Conservation (phyloP, 805 yeast species). For the Cyberlindnera xylosilytica region DNA sequence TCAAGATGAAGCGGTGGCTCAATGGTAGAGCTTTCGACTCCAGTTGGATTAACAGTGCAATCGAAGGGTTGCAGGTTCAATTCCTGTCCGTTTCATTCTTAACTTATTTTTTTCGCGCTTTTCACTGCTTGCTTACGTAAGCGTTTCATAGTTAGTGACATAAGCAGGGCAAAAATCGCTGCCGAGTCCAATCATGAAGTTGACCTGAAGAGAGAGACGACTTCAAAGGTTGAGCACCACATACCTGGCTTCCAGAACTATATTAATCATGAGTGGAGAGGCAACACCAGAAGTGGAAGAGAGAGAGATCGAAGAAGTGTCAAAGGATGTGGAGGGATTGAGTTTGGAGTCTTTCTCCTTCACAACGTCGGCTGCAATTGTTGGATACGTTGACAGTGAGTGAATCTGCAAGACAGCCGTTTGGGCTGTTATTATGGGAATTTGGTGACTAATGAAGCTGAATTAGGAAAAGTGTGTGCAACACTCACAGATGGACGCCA, state of each 20-base stretch:
- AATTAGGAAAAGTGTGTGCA: constrained; percentile 63
- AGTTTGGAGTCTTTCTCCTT: constrained; percentile 79
- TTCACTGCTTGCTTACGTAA: neutral
- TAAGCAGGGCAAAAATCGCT: too few relatives aligned
- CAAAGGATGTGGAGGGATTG: constrained; percentile 49
- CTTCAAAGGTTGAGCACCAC: too few relatives aligned
- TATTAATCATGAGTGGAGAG: constrained; percentile 13
- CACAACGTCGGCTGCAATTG: constrained; percentile 87
- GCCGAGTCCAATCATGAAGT: too few relatives aligned
- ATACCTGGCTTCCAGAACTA: too few relatives aligned
- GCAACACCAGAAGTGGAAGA: constrained; percentile 16
- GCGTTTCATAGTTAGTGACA: too few relatives aligned
- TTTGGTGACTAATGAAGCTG: neutral
- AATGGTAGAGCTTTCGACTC: constrained; percentile 80
- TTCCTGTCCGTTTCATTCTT: constrained; percentile 75
- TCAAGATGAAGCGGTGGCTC: constrained; percentile 65
- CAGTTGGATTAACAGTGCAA: constrained; percentile 46
- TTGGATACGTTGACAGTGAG: constrained; percentile 76
- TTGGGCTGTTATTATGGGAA: too few relatives aligned
- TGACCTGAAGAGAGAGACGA: too few relatives aligned
- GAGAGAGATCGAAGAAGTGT: constrained; percentile 22
- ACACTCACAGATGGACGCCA: constrained; percentile 86
- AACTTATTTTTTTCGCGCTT: constrained; percentile 27
- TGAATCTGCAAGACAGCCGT: constrained; percentile 5
- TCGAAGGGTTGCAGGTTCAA: constrained; percentile 87